Evolutionary conservation across 768 basidiomycete genomes (phyloP).

Genomic region (Russula olivacea): DNA sequence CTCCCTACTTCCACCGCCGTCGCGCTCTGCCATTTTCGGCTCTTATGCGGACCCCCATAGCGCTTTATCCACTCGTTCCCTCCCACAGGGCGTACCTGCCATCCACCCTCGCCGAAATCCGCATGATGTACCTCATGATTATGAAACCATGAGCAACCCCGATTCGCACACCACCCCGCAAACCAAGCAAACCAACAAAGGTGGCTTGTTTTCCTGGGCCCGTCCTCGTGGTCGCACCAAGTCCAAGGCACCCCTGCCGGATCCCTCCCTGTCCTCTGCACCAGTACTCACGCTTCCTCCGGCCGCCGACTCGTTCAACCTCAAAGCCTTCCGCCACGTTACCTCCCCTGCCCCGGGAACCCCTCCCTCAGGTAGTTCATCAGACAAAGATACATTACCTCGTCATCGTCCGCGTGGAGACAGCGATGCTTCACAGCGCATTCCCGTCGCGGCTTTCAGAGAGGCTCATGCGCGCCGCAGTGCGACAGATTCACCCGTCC

Average conservation of each 20-base stretch:
- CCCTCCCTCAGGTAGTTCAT: slow-evolving; percentile 24
- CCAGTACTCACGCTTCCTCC: slow-evolving; percentile 24
- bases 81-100: slow-evolving; percentile 39
- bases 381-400: slow-evolving; percentile 27
- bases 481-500: slow-evolving; percentile 52
- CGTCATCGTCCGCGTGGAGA: slow-evolving; percentile 49
- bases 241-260: slow-evolving; percentile 34
- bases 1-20: slow-evolving; percentile 50
- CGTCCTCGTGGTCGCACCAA: slow-evolving; percentile 37
- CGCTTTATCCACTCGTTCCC: slow-evolving; percentile 57
- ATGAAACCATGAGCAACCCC: slow-evolving; percentile 27
- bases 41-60: slow-evolving; percentile 47
- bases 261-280: slow-evolving; percentile 23
- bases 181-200: slow-evolving; percentile 33
- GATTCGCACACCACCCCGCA: slow-evolving; percentile 19
- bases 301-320: slow-evolving; percentile 52
- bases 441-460: slow-evolving; percentile 75
- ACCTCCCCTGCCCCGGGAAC: slow-evolving; percentile 29
- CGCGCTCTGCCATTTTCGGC: slow-evolving; percentile 59
- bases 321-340: slow-evolving; percentile 69
- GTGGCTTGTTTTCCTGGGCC: slow-evolving; percentile 41
- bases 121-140: not conserved
- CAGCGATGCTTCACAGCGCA: slow-evolving; percentile 65
- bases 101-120: not conserved
- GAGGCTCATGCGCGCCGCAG: slow-evolving; percentile 69